Evolutionary conservation across 305 asterid genomes (phyloP).

Genomic region (Rubia peregrina): DNA sequence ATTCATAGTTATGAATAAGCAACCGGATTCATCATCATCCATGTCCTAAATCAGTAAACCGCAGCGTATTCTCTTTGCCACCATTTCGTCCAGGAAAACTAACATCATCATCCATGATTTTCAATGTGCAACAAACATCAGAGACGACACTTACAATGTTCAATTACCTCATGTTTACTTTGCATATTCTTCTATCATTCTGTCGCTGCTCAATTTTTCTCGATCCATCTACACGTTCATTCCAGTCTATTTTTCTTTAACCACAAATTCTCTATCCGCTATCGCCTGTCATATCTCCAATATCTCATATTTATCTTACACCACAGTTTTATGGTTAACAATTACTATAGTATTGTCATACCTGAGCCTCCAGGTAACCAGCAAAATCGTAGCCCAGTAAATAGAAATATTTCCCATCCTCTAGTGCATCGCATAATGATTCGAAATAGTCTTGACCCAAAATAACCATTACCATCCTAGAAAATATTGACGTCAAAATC

Average conservation of each 20-base stretch:
- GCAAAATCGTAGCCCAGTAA: conserved; percentile 34
- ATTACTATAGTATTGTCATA: neutral
- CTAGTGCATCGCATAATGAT: conserved; percentile 30
- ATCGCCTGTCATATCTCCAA: conserved; percentile 21
- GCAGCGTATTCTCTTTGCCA: neutral
- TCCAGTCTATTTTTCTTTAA: conserved; percentile 28
- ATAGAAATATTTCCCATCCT: conserved; percentile 32
- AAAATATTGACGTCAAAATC: conserved; percentile 2
- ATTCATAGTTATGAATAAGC: no score
- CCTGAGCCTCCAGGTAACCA: conserved; percentile 38
- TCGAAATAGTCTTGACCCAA: conserved; percentile 35
- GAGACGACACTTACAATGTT: conserved; percentile 34
- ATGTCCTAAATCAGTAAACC: no score
- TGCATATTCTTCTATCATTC: conserved; percentile 36
- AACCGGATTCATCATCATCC: no score
- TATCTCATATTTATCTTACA: conserved; percentile 7
- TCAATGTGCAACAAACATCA: no score
- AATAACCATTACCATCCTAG: conserved; percentile 39
- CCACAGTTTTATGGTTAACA: neutral
- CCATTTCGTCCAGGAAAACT: no score
- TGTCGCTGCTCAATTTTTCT: conserved; percentile 37
- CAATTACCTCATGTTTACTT: conserved; percentile 34
- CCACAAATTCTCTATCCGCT: conserved; percentile 30
- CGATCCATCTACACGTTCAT: conserved; percentile 35
- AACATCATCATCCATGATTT: neutral